phyloP scores from a whole-genome alignment of 108 stramenopile genomes.

The Skeletonema tropicum region DNA sequence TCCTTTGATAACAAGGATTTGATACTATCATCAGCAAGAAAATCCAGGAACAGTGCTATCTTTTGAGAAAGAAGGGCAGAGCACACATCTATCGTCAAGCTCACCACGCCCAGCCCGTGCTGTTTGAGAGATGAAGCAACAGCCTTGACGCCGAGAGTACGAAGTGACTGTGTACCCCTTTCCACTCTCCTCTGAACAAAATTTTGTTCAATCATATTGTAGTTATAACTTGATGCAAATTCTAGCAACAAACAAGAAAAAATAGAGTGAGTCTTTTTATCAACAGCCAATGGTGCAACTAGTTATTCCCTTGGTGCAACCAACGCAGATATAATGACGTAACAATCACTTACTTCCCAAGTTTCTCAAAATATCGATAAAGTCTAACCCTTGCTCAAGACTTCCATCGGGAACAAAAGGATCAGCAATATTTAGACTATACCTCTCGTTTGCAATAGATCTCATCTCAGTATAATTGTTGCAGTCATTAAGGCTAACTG shows the following conservation, averaged over 20 bases:
- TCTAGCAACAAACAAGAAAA: conserved; percentile 12
- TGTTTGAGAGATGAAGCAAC: conserved; percentile 51
- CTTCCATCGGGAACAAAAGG: conserved; percentile 62
- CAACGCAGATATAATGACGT: not conserved
- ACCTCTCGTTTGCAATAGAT: conserved; percentile 52
- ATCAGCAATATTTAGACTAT: conserved; percentile 54
- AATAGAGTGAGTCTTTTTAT: not conserved
- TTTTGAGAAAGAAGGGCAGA: conserved; percentile 23
- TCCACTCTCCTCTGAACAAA: conserved; percentile 67
- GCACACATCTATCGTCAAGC: conserved; percentile 57
- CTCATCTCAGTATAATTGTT: conserved; percentile 69
- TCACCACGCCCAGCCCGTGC: conserved; percentile 72
- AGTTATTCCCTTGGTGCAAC: too few relatives aligned
- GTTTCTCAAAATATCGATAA: conserved; percentile 68
- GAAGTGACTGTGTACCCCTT: conserved; percentile 53
- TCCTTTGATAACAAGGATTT: conserved; percentile 58
- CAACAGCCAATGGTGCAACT: not conserved
- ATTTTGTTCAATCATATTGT: conserved; percentile 68
- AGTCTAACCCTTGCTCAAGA: conserved; percentile 61
- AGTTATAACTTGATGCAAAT: conserved; percentile 61
- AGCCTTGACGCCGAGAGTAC: conserved; percentile 49
- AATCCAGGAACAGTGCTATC: conserved; percentile 49
- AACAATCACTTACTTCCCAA: conserved; percentile 41
- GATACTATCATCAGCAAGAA: conserved; percentile 62
- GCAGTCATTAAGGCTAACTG: conserved; percentile 71